Base-by-base conservation (phyloP, 495 filamentous ascomycete genomes). In the Lepidopterella palustris region DNA sequence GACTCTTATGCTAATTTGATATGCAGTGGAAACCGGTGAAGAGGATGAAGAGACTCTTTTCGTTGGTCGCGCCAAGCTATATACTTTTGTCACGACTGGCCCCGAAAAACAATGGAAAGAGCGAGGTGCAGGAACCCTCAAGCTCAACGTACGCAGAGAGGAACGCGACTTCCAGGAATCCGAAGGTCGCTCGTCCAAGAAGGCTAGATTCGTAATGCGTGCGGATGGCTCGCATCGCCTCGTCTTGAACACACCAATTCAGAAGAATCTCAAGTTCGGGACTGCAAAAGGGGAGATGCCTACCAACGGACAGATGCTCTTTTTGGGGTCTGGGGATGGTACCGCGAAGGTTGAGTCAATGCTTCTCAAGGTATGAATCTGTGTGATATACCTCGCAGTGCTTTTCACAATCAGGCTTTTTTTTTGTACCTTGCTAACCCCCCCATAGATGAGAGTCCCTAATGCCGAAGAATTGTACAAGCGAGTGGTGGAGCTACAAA, bases 151-250 rank as follows among this genome's bases (percentile, higher is more conserved):
- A 24, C 55, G 45, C 4, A 53, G 56, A 10, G 53, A 51, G 4
- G 31, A 20, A 28, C 2, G 5, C 8, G 10, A 28, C 3, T 6
- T n/a, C 5, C 8, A 54, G 5, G 27, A 54, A 28, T n/a, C 10
- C 15, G 27, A 54, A 6, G 20, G 13, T 15, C 21, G 39, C 39
- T 20, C 39, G 6, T 55, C 59, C 0, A 47, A 32, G 27, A 60
- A 56, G 42, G 51, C 82, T 10, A 85, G 91, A 24, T 80, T 96
- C 65, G 81, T 96, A 59, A 90, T 96, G 85, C 83, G 91, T 4
- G 89, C 92, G 45, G 89, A 95, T 61, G 87, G 88, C 40, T 88
- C 86, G 4, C 79, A 87, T 55, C 82, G 89, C n/a, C 85, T 96
- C n/a, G 83, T 93, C 67, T 78, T 96, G 39, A 96, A 96, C 72